These are phyloP conservation scores for Cytospora chrysosperma DNA, from an alignment of 2,329 filamentous ascomycete genomes.

Conservation along the genomic window DNA sequence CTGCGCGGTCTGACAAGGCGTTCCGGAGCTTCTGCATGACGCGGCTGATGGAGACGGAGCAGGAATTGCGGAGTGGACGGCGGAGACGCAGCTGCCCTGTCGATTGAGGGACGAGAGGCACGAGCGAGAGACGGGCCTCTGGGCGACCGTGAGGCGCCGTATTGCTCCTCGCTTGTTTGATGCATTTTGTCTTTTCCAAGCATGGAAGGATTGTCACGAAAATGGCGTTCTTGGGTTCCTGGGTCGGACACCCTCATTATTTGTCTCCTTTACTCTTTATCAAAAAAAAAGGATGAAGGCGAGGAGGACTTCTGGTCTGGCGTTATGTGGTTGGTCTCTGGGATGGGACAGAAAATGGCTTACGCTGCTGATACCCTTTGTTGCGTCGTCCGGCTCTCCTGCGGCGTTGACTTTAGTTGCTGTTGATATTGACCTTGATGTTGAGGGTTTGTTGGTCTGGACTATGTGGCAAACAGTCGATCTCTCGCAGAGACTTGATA, in stretches of 20 bases:
- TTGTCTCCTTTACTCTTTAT: too few relatives aligned
- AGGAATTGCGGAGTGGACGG: slow-evolving; percentile 54
- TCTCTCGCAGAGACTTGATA: too few relatives aligned
- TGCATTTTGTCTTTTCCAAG: slow-evolving; percentile 6
- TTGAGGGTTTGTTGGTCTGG: background rate
- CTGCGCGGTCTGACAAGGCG: slow-evolving; percentile 49
- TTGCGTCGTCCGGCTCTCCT: background rate
- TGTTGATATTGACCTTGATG: background rate
- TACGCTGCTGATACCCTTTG: slow-evolving; percentile 16
- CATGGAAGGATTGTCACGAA: background rate
- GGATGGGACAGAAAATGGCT: background rate
- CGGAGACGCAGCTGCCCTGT: slow-evolving; percentile 43
- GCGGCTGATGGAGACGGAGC: slow-evolving; percentile 59
- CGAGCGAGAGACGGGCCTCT: background rate
- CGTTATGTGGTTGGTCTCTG: background rate
- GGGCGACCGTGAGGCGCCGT: background rate
- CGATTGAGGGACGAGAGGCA: slow-evolving; percentile 29
- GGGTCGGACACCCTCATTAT: too few relatives aligned
- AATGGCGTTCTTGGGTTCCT: slow-evolving; percentile 15
- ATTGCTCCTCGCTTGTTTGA: slow-evolving; percentile 5
- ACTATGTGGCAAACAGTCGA: too few relatives aligned
- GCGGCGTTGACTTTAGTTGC: background rate
- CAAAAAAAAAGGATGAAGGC: background rate
- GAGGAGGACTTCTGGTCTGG: background rate
- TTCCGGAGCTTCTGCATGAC: slow-evolving; percentile 60